phyloP scores from a whole-genome alignment of 2,329 filamentous ascomycete species.

The Verticillium dahliae region DNA sequence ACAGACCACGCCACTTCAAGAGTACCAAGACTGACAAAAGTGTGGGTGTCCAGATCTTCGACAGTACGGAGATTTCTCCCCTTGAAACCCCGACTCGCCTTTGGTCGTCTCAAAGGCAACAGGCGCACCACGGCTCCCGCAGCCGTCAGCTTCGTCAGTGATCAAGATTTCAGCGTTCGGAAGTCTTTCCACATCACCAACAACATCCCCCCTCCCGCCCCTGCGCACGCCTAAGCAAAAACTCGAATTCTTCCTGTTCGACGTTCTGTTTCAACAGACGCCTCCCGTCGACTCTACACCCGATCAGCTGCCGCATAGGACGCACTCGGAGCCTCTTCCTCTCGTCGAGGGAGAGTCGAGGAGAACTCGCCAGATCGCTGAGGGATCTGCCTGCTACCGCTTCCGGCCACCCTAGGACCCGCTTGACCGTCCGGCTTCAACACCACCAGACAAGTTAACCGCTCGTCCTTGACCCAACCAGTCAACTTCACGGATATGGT shows the following conservation, averaged over 20 bases:
- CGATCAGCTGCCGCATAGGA: slow-evolving; percentile 99
- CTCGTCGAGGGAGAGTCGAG: slow-evolving; percentile 98
- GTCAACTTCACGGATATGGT: slow-evolving; percentile 49
- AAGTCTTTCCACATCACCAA: slow-evolving; percentile 62
- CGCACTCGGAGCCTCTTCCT: slow-evolving; percentile 97
- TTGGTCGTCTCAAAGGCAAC: slow-evolving; percentile 66
- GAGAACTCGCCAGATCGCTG: slow-evolving; percentile 89
- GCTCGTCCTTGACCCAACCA: slow-evolving; percentile 11
- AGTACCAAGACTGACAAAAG: not conserved
- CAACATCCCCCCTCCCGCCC: slow-evolving; percentile 52
- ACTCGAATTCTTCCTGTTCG: slow-evolving; percentile 43
- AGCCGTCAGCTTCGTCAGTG: slow-evolving; percentile 57
- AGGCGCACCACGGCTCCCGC: slow-evolving; percentile 52
- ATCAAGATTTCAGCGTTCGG: slow-evolving; percentile 64
- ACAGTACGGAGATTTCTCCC: slow-evolving; percentile 7
- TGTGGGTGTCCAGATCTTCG: slow-evolving; percentile 7
- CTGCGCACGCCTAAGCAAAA: slow-evolving; percentile 40
- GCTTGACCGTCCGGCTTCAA: slow-evolving; percentile 18
- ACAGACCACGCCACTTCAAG: not conserved
- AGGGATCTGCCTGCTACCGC: slow-evolving; percentile 86
- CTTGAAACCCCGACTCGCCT: slow-evolving; percentile 31
- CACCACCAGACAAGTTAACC: slow-evolving; percentile 1
- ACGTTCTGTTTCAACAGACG: slow-evolving; percentile 37
- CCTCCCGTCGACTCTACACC: slow-evolving; percentile 51
- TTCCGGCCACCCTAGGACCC: slow-evolving; percentile 91